Base-by-base conservation (phyloP, 1,284 basidiomycete species). In the Irpex rosettiformis region DNA sequence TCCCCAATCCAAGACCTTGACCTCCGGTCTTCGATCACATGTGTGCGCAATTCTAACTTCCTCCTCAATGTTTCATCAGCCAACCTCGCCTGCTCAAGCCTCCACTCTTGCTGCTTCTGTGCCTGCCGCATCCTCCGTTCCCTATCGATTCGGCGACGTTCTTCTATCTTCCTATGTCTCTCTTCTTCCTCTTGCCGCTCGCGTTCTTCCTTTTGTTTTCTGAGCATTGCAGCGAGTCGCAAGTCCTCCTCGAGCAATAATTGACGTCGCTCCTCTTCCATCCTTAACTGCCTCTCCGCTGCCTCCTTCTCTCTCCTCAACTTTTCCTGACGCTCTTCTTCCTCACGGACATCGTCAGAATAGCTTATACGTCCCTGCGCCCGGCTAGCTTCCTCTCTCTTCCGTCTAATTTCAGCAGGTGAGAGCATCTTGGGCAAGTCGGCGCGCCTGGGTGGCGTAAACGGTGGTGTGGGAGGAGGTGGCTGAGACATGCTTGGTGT, bases 91-190 rank as follows among this genome's bases (percentile, higher is more conserved):
- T 84, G 79, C 52, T 84, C 81, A 25, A 69, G 66, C 40, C 83
- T 72, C 83, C 84, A 86, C 52, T 77, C 73, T 60, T 88, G 84
- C 55, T 83, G 60, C 63, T 77, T 77, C 45, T 73, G 73, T 60
- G 85, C 79, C 61, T 86, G 79, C 58, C 82, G 78, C 53, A 81
- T 56, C 52, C 85, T 70, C 52, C 79, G 75, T 64, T 83, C 79
- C 57, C 79, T 76, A 11, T 82, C 84, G 22, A 71, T 55, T 52
- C 72, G 73, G 65, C 77, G 82, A 59, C 76, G 78, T 61, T 81
- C 78, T 63, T 78, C 80, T 16, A 61, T 82, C 69, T 63, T 82
- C 79, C 55, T 62, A 62, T 28, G 67, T 66, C 75, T 77, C 29
- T 70, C 69, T 55, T 84, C 82, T 55, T 88, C 87, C 56, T 79